Evolutionary conservation across 1,284 basidiomycete species (phyloP), one percentile per base, ranked within the genome.

Genomic region (Pyrrhoderma lamaoense): DNA sequence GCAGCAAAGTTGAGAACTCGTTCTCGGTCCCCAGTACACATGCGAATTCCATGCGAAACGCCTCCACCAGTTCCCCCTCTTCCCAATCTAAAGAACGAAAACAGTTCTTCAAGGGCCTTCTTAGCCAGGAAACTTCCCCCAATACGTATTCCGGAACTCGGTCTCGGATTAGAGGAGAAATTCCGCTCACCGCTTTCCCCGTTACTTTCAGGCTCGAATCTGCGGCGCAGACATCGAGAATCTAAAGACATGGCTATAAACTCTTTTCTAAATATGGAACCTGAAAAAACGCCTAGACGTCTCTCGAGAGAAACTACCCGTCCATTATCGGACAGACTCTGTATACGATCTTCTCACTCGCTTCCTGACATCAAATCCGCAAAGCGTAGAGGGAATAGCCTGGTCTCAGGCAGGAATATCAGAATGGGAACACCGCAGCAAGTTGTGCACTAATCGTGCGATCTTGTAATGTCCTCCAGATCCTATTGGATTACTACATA

Each of bases 131-230:
- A 43, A n/a, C n/a, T 47, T 1, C 49, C 48, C 16, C 38, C 49
- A 1, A 47, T 54, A 42, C 53, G 49, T 16, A 54, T 54, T 22
- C 53, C 53, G 27, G 53, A 51, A 16, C 49, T 54, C 19, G 53
- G 53, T n/a, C 36, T 54, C 2, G 53, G 53, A 11, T 11, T 51
- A 11, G 53, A 50, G 18, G 53, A 54, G 38, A 47, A 42, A 11
- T 34, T 46, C 22, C 53, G 53, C n/a, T 51, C 49, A 4, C 53
- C 53, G 13, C 21, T 51, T 14, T 54, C 53, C 19, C 53, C 48
- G 34, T 35, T 43, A 21, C 16, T 22, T 13, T 31, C 38, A 11
- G 22, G 22, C 16, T 34, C 44, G 23, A 25, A 38, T 25, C n/a
- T 16, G 21, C 31, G 37, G 11, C n/a, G 47, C 5, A 42, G 34